Base-by-base conservation (phyloP, 1,139 yeast genomes). In the Sugiyamaella novakii region DNA sequence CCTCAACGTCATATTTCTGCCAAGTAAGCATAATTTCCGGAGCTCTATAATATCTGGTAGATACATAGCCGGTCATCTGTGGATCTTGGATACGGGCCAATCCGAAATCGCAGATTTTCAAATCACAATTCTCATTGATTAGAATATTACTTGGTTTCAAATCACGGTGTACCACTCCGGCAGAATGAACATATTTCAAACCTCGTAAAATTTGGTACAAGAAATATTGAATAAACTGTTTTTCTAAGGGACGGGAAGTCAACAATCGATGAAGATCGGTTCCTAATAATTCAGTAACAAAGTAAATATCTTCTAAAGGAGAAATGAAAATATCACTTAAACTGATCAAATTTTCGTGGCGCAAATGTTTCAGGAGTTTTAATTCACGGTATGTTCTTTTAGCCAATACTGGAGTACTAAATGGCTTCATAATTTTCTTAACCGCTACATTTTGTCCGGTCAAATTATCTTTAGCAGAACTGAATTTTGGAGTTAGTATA, bases 1-100 rank as follows among this genome's bases (percentile, higher is more conserved):
- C 98, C 70, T 92, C 98, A n/a, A 89, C 85, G 66, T 92, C 98
- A 72, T 92, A 92, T 69, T 94, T 91, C 69, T 92, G 99, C 99
- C 99, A 92, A 21, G 98, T 91, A 59, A 92, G 78, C 99, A 92
- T 92, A 69, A 92, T 92, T 70, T 92, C 99, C 1, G 98, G 99
- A 0, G 98, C 99, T 58, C 99, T 79, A 69, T 92, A 92, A 75
- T 92, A 94, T 62, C 99, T 74, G 2, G 99, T 92, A 15, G 95
- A 85, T 14, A 92, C 98, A 68, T 92, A 92, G 27, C 98, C 99
- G 1, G 98, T 92, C 98, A 92, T 92, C 68, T 92, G 98, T 10
- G 97, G 96, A 70, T 92, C 98, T 73, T 92, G 97, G 65, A 92
- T 87, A 66, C 98, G 79, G 29, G 98, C 98, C 55, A 92, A 76